phyloP scores from a whole-genome alignment of 169 alveolate genomes.

The Eimeria maxima region DNA sequence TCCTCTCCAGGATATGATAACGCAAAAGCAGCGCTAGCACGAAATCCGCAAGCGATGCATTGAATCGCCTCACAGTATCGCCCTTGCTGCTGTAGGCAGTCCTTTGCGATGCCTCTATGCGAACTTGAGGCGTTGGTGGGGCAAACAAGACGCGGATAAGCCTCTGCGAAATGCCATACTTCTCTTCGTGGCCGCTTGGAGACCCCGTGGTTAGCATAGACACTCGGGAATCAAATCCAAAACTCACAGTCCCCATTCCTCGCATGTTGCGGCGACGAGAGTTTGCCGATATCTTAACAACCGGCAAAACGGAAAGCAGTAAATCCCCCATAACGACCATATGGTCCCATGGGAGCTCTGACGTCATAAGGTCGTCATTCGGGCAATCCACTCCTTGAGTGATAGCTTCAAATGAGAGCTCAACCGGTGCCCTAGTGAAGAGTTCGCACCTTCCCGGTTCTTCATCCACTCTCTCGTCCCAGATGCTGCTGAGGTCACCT shows the following conservation, averaged over 20 bases:
- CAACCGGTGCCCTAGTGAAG: constrained; percentile 8
- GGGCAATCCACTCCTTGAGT: constrained; percentile 50
- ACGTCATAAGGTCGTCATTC: constrained; percentile 13
- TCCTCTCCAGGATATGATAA: constrained; percentile 13
- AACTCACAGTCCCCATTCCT: neutral
- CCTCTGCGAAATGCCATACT: constrained; percentile 51
- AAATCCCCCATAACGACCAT: constrained; percentile 44
- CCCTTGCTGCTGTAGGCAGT: constrained; percentile 23
- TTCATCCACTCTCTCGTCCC: constrained; percentile 53
- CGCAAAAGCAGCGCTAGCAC: neutral
- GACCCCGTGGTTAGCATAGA: constrained; percentile 48
- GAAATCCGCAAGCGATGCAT: constrained; percentile 41
- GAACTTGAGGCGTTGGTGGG: constrained; percentile 73
- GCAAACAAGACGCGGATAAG: constrained; percentile 53
- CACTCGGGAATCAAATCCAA: constrained; percentile 29
- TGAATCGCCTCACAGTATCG: constrained; percentile 35
- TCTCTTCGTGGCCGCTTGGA: constrained; percentile 63
- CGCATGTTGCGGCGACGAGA: constrained; percentile 32
- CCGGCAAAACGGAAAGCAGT: constrained; percentile 25
- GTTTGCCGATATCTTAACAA: neutral
- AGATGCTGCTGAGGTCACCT: constrained; percentile 47
- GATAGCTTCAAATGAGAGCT: constrained; percentile 58
- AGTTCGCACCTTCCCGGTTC: constrained; percentile 53
- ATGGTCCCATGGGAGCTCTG: constrained; percentile 58
- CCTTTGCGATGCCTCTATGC: constrained; percentile 63